Percentiles rank a stretch among this genome's conserved stretches.
Evolutionary conservation across 129 eudicot species (phyloP).

Genomic region (Saposhnikovia divaricata): DNA sequence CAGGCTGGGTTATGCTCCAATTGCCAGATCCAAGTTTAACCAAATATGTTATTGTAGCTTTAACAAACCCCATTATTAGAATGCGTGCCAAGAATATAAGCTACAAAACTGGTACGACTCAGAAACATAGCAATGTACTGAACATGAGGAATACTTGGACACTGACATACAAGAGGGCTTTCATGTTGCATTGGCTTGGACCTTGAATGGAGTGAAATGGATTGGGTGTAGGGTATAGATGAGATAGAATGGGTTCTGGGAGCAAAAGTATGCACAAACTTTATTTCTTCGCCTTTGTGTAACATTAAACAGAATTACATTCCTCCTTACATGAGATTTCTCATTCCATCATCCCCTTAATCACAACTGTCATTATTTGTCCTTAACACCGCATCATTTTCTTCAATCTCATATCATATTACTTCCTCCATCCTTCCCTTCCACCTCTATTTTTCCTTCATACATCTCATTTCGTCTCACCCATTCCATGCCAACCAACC

Average conservation of each 20-base stretch:
- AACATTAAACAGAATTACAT: neutral
- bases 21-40: neutral
- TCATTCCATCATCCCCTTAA: neutral
- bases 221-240: neutral
- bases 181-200: neutral
- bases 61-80: no score
- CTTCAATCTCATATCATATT: neutral
- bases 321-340: neutral
- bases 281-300: no score
- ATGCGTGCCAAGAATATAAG: no score
- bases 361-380: neutral
- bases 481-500: neutral
- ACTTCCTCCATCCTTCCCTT: neutral
- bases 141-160: neutral
- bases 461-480: neutral
- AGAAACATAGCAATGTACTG: neutral
- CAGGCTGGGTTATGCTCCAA: neutral
- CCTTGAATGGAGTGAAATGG: neutral
- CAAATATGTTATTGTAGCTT: neutral
- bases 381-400: neutral
- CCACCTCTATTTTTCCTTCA: neutral
- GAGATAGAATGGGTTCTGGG: neutral
- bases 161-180: neutral
- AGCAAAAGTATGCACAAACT: neutral
- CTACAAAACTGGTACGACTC: no score